Conservation (phyloP, 805 yeast species). For the Sugiyamaella americana region DNA sequence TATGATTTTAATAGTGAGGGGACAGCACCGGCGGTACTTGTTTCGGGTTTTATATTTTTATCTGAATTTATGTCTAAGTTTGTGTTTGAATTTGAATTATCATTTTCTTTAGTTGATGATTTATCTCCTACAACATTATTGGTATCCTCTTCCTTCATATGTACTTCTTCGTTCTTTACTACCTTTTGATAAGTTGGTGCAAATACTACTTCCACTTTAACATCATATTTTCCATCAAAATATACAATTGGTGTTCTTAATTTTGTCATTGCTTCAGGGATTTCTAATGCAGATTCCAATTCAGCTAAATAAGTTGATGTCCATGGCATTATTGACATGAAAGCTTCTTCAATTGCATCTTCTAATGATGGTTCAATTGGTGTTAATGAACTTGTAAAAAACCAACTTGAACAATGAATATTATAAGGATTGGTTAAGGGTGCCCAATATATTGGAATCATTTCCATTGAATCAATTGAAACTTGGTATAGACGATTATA, state of each 20-base stretch:
- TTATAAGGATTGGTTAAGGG: slow-evolving; percentile 27
- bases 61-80: not conserved
- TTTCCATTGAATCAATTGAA: slow-evolving; percentile 14
- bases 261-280: slow-evolving; percentile 26
- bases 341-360: slow-evolving; percentile 20
- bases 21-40: not conserved
- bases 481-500: slow-evolving; percentile 28
- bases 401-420: slow-evolving; percentile 35
- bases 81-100: not conserved
- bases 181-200: slow-evolving; percentile 22
- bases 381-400: slow-evolving; percentile 29
- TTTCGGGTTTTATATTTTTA: not conserved
- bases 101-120: not conserved
- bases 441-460: slow-evolving; percentile 38
- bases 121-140: slow-evolving; percentile 1
- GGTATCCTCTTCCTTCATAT: not conserved
- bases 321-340: slow-evolving; percentile 24
- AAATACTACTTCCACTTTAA: slow-evolving; percentile 23
- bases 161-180: not conserved
- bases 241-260: slow-evolving; percentile 21
- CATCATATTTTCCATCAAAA: slow-evolving; percentile 12
- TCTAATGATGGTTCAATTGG: slow-evolving; percentile 33
- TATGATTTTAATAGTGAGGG: not conserved
- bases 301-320: slow-evolving; percentile 23
- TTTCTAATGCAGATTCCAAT: slow-evolving; percentile 22